Base-by-base conservation (phyloP, 352 stramenopile genomes). In the Hyaloperonospora brassicae region DNA sequence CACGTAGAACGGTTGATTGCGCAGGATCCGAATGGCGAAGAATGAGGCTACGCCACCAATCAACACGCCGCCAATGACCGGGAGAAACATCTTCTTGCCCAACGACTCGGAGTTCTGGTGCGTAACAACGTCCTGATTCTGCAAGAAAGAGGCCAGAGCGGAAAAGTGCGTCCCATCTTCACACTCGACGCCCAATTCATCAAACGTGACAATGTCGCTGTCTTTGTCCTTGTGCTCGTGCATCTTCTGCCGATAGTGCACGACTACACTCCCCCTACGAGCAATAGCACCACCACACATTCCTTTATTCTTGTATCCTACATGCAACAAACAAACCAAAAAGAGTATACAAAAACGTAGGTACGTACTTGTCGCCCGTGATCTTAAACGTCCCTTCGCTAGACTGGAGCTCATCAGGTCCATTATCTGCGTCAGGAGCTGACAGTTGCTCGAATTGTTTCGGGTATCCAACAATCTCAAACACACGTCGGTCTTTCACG, bases 1-100 rank as follows among this genome's bases (percentile, higher is more conserved):
- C 59, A 87, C 76, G 71, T 89, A 89, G 53, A 81, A 85, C 47
- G 79, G 73, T 44, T 76, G 74, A 57, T 87, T 87, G 53, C 75
- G 79, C 36, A 89, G 54, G 50, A 89, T 86, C 22, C 79, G 79
- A 50, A 89, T 86, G 22, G 80, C 57, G 34, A 87, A 76, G 62
- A 87, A 89, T 27, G 76, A 83, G 21, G 72, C 67, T 13, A 89
- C 53, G 23, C 79, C 77, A 14, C 79, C 79, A 43, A 89, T 73
- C 7, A 89, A 30, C 2, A 87, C 73, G 47, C 79, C 79, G 23
- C 64, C 55, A 17, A 87, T 66, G 3, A 84, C 73, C 22, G 78
- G 75, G 22, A 86, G 62, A 34, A 84, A 79, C 49, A 86, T 72
- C 52, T 87, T 87, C 56, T 86, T 84, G 61, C 77, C 69, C 23